These are phyloP conservation scores for Colletotrichum sublineola DNA, from an alignment of 2,329 filamentous ascomycete genomes.

Conservation along the genomic window DNA sequence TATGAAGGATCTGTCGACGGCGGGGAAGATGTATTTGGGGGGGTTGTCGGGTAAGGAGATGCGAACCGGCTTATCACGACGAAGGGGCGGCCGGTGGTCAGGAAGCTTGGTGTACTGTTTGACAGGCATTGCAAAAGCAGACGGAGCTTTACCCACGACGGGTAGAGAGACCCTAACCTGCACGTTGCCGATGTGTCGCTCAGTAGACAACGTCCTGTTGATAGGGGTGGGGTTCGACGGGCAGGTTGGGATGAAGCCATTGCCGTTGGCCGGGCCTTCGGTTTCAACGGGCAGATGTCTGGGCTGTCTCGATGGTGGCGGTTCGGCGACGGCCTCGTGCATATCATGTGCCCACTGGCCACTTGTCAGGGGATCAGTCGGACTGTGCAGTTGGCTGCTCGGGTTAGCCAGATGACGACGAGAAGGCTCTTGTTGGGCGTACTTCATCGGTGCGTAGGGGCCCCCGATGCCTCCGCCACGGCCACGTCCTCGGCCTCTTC, in stretches of 20 bases:
- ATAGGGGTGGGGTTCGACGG: slow-evolving; percentile 73
- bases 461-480: slow-evolving; percentile 68
- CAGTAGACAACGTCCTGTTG: slow-evolving; percentile 84
- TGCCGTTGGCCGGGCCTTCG: slow-evolving; percentile 68
- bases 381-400: slow-evolving; percentile 59
- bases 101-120: slow-evolving; percentile 95
- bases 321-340: slow-evolving; percentile 77
- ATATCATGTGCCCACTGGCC: slow-evolving; percentile 94
- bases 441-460: slow-evolving; percentile 73
- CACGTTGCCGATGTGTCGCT: slow-evolving; percentile 85
- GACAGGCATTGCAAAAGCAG: slow-evolving; percentile 81
- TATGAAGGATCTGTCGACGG: slow-evolving; percentile 92
- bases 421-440: slow-evolving; percentile 52
- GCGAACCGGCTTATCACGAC: slow-evolving; percentile 95
- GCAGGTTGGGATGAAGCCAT: slow-evolving; percentile 68
- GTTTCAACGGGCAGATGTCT: slow-evolving; percentile 57
- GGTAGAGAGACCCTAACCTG: slow-evolving; percentile 87
- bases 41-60: slow-evolving; percentile 86
- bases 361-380: slow-evolving; percentile 74
- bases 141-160: slow-evolving; percentile 75
- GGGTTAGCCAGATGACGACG: slow-evolving; percentile 33
- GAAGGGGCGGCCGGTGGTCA: slow-evolving; percentile 92
- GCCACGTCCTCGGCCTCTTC: slow-evolving; percentile 74
- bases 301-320: slow-evolving; percentile 55
- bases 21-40: slow-evolving; percentile 91